These are phyloP conservation scores for Microbotryum intermedium DNA, from an alignment of 1,284 basidiomycete genomes.

Conservation along the genomic window DNA sequence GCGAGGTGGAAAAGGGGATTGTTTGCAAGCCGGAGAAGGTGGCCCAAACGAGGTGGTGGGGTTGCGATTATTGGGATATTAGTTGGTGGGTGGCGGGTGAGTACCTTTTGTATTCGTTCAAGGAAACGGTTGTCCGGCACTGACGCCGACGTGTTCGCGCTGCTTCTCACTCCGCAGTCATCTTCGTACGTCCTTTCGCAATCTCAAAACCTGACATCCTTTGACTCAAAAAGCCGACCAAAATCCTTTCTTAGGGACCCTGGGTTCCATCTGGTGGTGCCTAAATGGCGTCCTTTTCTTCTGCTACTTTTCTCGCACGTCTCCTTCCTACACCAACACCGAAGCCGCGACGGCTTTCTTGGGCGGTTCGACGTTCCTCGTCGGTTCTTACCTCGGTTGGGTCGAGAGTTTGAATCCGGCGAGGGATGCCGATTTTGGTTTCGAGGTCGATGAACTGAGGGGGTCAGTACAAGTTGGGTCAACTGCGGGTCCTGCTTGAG, in stretches of 20 bases:
- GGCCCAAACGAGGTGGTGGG: neutral
- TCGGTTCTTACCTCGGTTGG: constrained; percentile 20
- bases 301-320: constrained; percentile 6
- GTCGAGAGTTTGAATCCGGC: constrained; percentile 22
- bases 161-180: neutral
- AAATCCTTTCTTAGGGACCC: constrained; percentile 2
- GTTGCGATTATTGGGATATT: constrained; percentile 9
- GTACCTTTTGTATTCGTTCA: neutral
- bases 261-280: constrained; percentile 24
- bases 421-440: constrained; percentile 11
- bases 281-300: constrained; percentile 19
- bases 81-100: constrained; percentile 14
- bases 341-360: constrained; percentile 17
- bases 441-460: constrained; percentile 1
- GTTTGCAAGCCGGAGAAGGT: neutral
- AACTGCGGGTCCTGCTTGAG: too few species aligned
- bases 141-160: too few species aligned
- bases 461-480: neutral
- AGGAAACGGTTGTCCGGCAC: too few species aligned
- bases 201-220: too few species aligned
- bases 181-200: neutral
- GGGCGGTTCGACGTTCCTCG: constrained; percentile 17
- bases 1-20: neutral
- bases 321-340: constrained; percentile 4
- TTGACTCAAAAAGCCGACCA: too few species aligned